Conservation (phyloP, 2,329 filamentous ascomycete genomes). For the Pyrenophora graminea region DNA sequence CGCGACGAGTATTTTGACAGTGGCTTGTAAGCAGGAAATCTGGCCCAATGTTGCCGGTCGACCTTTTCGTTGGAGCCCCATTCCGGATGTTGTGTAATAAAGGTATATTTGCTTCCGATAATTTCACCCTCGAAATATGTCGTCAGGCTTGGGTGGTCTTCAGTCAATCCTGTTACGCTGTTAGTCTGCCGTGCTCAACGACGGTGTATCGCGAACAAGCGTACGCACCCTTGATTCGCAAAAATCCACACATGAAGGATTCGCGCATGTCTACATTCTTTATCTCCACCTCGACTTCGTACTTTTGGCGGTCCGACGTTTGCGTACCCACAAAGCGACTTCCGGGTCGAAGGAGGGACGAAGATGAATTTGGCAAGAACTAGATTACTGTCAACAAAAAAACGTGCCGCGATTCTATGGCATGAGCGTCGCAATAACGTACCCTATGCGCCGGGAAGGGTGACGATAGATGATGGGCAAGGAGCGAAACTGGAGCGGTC, state of each 20-base stretch:
- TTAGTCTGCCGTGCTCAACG: constrained; percentile 18
- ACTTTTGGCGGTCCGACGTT: constrained; percentile 88
- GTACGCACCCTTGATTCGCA: constrained; percentile 84
- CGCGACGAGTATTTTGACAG: constrained; percentile 67
- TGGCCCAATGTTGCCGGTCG: constrained; percentile 89
- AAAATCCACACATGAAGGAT: constrained; percentile 91
- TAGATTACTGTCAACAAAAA: constrained; percentile 45
- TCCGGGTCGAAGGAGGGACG: constrained; percentile 82
- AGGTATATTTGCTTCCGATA: constrained; percentile 92
- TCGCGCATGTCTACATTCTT: constrained; percentile 95
- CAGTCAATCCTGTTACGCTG: constrained; percentile 71
- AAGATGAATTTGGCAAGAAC: constrained; percentile 78
- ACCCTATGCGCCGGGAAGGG: constrained; percentile 44
- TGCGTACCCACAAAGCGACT: constrained; percentile 90
- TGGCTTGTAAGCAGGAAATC: constrained; percentile 84
- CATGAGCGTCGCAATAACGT: constrained; percentile 16
- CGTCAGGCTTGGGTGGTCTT: constrained; percentile 95
- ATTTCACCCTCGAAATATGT: constrained; percentile 99
- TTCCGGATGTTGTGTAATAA: constrained; percentile 82
- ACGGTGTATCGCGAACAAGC: neutral
- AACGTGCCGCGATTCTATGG: neutral
- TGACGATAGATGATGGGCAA: constrained; percentile 34
- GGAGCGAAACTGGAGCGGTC: constrained; percentile 28
- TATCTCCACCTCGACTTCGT: constrained; percentile 95
- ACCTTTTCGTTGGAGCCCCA: constrained; percentile 94